phyloP scores from a whole-genome alignment of 2,329 filamentous ascomycete species.

The Lizonia empirigonia region DNA sequence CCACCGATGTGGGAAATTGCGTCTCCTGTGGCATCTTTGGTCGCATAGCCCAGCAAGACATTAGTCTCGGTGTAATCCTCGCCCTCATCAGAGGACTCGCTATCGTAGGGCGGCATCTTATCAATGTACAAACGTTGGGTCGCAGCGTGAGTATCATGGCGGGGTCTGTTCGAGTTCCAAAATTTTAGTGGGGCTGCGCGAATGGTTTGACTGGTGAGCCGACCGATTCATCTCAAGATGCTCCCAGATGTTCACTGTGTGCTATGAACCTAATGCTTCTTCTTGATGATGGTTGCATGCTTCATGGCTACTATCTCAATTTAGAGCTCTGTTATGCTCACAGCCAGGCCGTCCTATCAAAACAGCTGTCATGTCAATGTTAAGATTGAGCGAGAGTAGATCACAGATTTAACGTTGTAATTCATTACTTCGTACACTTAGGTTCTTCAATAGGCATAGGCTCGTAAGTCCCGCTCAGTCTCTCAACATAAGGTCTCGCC shows the following conservation, averaged over 20 bases:
- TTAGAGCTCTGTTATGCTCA: background rate
- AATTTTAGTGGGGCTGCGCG: constrained; percentile 8
- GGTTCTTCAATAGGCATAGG: constrained; percentile 9
- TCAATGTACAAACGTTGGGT: background rate
- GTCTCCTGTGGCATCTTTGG: constrained; percentile 78
- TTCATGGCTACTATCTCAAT: too few relatives aligned
- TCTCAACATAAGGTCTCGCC: constrained; percentile 16
- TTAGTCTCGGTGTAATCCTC: constrained; percentile 78
- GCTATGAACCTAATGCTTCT: too few relatives aligned
- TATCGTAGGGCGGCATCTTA: constrained; percentile 79
- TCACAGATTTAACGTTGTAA: background rate
- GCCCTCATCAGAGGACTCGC: constrained; percentile 75
- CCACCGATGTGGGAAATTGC: constrained; percentile 88
- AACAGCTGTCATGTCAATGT: too few relatives aligned
- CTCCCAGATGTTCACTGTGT: background rate
- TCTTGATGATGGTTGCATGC: too few relatives aligned
- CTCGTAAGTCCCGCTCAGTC: constrained; percentile 18
- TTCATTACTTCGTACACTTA: constrained; percentile 10
- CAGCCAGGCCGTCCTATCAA: too few relatives aligned
- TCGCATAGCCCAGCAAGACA: constrained; percentile 88
- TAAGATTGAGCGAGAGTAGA: background rate
- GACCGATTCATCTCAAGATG: background rate
- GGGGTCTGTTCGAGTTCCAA: constrained; percentile 2
- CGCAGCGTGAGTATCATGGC: constrained; percentile 4
- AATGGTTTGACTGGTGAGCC: background rate